A percentile compares a stretch with the other conserved stretches of the same genome.
phyloP scores from a whole-genome alignment of 2,329 filamentous ascomycete genomes.

The Emericellopsis atlantica region DNA sequence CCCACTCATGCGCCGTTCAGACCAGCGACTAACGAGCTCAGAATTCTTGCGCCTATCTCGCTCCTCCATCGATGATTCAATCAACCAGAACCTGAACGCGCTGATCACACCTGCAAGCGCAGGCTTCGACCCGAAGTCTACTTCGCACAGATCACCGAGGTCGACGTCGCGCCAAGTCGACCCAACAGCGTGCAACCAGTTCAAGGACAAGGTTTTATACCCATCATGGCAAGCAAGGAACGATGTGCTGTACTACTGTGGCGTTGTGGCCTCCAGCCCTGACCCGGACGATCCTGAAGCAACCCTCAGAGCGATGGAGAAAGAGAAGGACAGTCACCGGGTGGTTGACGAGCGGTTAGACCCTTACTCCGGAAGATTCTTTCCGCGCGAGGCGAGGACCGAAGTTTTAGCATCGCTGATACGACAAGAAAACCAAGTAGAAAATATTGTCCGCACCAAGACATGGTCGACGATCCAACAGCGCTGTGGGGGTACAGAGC shows the following conservation, averaged over 20 bases:
- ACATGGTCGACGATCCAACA: slow-evolving; percentile 73
- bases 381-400: slow-evolving; percentile 66
- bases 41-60: slow-evolving; percentile 87
- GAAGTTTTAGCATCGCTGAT: slow-evolving; percentile 64
- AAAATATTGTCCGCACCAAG: slow-evolving; percentile 65
- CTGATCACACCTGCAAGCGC: slow-evolving; percentile 60
- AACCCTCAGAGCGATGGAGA: slow-evolving; percentile 56
- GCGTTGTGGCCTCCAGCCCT: slow-evolving; percentile 72
- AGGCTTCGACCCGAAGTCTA: slow-evolving; percentile 72
- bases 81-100: slow-evolving; percentile 85
- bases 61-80: slow-evolving; percentile 79
- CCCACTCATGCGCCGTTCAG: background rate
- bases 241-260: slow-evolving; percentile 81
- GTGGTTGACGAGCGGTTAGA: slow-evolving; percentile 82
- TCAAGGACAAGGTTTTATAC: slow-evolving; percentile 71
- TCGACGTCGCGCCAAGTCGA: slow-evolving; percentile 43
- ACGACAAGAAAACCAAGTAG: slow-evolving; percentile 63
- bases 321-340: slow-evolving; percentile 54
- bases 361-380: slow-evolving; percentile 79
- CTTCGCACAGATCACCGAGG: slow-evolving; percentile 45
- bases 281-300: slow-evolving; percentile 79
- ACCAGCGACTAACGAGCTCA: slow-evolving; percentile 20
- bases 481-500: slow-evolving; percentile 51
- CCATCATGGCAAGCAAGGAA: slow-evolving; percentile 77
- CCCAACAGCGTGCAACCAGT: slow-evolving; percentile 49